Evolutionary conservation across 352 stramenopile species (phyloP), one percentile per base, ranked within the genome.

Genomic region (Aphanomyces stellatus): DNA sequence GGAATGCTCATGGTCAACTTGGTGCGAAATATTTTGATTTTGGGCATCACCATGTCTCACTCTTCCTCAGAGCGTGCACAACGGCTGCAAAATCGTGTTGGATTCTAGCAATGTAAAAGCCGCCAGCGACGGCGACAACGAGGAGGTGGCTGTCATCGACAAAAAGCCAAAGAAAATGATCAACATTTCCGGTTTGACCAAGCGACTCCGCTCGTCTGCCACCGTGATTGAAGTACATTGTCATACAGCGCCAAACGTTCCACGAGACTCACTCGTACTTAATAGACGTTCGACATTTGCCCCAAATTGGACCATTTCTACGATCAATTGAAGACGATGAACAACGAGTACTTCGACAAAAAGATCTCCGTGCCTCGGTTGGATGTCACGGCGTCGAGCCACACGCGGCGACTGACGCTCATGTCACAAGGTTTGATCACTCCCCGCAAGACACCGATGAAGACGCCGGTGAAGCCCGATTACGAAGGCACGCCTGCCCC

Each of bases 1-100:
- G 91, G 91, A 11, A 94, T 98, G 88, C 70, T 98, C 25, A 71
- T 97, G n/a, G 82, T 87, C n/a, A 96, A 97, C 65, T 75, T 98
- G 10, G 65, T 72, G 60, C n/a, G 43, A 4, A 34, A 43, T 17
- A 48, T 55, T n/a, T 28, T 35, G 31, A 4, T 15, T 67, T 17
- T 63, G 5, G 11, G 13, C 17, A 48, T 2, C 11, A 25, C 31
- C 42, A 13, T 41, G 17, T 25, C 22, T 46, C 22, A 13, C 3
- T 17, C 5, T 53, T 37, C 3, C 72, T 28, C 65, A 79, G 59
- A 79, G 82, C 24, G 77, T 94, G n/a, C 91, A 96, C 24, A 86
- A 95, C 55, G 83, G 89, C 4, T 93, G 83, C 51, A 92, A 91
- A 62, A 87, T 96, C 37, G 74, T 91, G 33, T 69, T 95, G 19